These are phyloP conservation scores for Seminavis robusta DNA, from an alignment of 108 stramenopile species.

Conservation along the genomic window DNA sequence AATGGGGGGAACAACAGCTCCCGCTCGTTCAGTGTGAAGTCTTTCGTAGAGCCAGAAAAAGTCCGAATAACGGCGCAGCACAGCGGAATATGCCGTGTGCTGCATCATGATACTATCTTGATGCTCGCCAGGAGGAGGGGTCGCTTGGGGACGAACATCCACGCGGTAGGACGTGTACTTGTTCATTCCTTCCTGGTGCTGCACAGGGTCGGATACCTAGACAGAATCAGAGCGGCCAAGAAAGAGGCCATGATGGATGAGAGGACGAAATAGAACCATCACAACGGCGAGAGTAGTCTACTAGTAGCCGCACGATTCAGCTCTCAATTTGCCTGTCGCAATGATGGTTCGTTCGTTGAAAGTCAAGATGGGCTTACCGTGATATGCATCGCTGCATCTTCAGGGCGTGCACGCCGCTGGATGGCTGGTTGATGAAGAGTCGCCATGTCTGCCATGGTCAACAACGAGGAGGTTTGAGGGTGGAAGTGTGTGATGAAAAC, in stretches of 20 bases:
- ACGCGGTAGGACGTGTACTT: conserved; percentile 90
- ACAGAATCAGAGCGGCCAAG: no score
- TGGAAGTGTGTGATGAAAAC: no score
- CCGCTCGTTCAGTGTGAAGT: conserved; percentile 85
- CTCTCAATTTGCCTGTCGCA: not conserved
- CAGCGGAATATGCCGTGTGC: conserved; percentile 57
- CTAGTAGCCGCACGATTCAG: no score
- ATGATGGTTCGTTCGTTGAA: no score
- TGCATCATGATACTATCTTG: conserved; percentile 36
- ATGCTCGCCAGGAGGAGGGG: conserved; percentile 7
- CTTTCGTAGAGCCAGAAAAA: conserved; percentile 94
- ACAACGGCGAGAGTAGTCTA: no score
- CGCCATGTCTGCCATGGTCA: no score
- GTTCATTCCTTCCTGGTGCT: conserved; percentile 86
- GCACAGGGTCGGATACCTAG: conserved; percentile 88
- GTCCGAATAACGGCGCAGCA: conserved; percentile 93
- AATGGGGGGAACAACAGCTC: conserved; percentile 93
- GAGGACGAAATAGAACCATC: no score
- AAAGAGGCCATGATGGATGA: no score
- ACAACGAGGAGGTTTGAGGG: no score
- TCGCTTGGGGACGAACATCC: conserved; percentile 70
- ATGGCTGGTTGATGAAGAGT: conserved; percentile 21
- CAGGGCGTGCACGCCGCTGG: conserved; percentile 29
- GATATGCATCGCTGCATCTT: conserved; percentile 66
- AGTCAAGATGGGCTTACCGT: conserved; percentile 37